Evolutionary conservation across 495 filamentous ascomycete genomes (phyloP).

Genomic region (Penicillium arizonense): DNA sequence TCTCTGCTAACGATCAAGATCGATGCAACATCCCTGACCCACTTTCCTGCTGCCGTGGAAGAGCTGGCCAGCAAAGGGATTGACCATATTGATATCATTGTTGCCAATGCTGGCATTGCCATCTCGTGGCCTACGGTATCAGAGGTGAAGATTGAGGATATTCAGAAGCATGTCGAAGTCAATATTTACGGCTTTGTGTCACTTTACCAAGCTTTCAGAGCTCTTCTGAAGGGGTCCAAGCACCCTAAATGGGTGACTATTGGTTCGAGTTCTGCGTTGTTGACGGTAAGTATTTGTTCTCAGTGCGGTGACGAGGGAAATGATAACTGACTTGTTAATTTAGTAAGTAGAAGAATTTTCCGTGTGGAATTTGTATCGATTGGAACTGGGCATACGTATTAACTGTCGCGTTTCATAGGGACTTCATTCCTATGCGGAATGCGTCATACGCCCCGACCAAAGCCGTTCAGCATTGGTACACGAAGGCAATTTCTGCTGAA

Average conservation of each 20-base stretch:
- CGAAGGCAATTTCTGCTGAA: conserved; percentile 34
- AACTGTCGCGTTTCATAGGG: too few relatives aligned
- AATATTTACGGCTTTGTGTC: conserved; percentile 20
- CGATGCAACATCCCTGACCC: conserved; percentile 30
- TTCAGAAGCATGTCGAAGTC: conserved; percentile 21
- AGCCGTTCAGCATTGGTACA: conserved; percentile 36
- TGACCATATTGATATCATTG: conserved; percentile 43
- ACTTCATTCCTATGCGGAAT: too few relatives aligned
- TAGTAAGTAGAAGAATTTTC: too few relatives aligned
- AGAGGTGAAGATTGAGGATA: conserved; percentile 20
- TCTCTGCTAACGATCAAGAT: conserved; percentile 41
- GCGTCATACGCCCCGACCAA: conserved; percentile 42
- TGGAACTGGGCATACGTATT: too few relatives aligned
- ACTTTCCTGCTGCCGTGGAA: conserved; percentile 25
- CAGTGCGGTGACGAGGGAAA: too few relatives aligned
- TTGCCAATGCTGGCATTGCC: conserved; percentile 49
- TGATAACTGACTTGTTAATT: too few relatives aligned
- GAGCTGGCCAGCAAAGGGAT: conserved; percentile 25
- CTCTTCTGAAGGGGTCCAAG: conserved; percentile 30
- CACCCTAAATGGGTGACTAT: conserved; percentile 26
- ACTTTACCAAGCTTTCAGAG: conserved; percentile 19
- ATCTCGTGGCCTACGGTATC: conserved; percentile 12
- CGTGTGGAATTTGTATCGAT: too few relatives aligned
- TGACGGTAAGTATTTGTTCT: too few relatives aligned
- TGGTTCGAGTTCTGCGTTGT: too few relatives aligned